A percentile compares a stretch with the other conserved stretches of the same genome.
Evolutionary conservation across 352 stramenopile genomes (phyloP).

Genomic region (Pilasporangium apinafurcum): DNA sequence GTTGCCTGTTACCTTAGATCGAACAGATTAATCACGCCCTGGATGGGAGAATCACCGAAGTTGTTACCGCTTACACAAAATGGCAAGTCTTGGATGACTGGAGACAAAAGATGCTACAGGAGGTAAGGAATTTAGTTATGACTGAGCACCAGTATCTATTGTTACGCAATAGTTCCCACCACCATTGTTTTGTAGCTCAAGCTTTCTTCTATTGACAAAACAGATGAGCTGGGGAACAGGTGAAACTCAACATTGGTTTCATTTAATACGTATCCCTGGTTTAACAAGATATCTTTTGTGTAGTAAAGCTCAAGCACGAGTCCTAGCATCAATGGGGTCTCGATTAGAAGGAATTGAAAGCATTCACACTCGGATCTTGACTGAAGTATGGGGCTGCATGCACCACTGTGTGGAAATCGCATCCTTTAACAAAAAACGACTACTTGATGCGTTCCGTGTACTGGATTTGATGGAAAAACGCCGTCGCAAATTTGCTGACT

Average conservation of each 20-base stretch:
- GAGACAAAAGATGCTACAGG: conserved; percentile 75
- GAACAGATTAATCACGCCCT: conserved; percentile 40
- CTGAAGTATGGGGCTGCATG: conserved; percentile 73
- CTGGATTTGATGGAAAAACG: conserved; percentile 73
- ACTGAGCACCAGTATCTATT: no score
- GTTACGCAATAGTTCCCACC: no score
- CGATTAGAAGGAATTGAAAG: conserved; percentile 56
- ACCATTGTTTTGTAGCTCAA: conserved; percentile 49
- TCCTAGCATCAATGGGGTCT: conserved; percentile 64
- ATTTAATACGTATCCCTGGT: background rate
- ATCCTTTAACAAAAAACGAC: conserved; percentile 60
- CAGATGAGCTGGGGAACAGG: conserved; percentile 68
- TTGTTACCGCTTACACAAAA: conserved; percentile 57
- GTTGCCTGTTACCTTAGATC: conserved; percentile 7
- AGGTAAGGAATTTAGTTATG: no score
- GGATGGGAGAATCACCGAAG: conserved; percentile 37
- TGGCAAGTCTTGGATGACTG: conserved; percentile 77
- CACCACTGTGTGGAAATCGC: conserved; percentile 80
- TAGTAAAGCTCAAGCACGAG: conserved; percentile 59
- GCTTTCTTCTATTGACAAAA: conserved; percentile 45
- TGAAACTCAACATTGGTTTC: conserved; percentile 5
- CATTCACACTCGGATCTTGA: conserved; percentile 54
- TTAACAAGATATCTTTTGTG: conserved; percentile 1
- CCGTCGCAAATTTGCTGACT: conserved; percentile 35
- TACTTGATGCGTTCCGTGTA: conserved; percentile 64